These are phyloP conservation scores for Saccharomyces mikatae DNA, from an alignment of 805 yeast species.

Conservation along the genomic window DNA sequence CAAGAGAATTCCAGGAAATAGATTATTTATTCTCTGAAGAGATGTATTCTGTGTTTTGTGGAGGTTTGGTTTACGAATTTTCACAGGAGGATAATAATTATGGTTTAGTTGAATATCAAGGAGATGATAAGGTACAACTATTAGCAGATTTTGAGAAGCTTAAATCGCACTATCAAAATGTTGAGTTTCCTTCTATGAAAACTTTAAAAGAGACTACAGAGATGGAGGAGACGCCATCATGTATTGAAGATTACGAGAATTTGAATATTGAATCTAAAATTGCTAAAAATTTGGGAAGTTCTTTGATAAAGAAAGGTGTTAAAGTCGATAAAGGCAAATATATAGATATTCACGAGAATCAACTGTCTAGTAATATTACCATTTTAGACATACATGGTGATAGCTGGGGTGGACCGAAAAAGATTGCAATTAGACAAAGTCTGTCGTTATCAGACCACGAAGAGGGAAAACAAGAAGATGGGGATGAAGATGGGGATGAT, in stretches of 20 bases:
- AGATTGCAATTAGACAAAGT: slow-evolving; percentile 12
- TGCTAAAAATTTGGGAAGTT: slow-evolving; percentile 37
- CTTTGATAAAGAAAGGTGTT: slow-evolving; percentile 44
- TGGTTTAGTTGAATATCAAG: slow-evolving; percentile 56
- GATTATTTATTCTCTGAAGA: slow-evolving; percentile 56
- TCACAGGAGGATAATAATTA: slow-evolving; percentile 73
- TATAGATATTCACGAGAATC: slow-evolving; percentile 37
- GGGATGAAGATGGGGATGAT: background rate
- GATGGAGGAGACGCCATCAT: slow-evolving; percentile 24
- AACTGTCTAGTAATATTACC: slow-evolving; percentile 36
- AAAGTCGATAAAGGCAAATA: slow-evolving; percentile 41
- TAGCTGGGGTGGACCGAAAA: slow-evolving; percentile 14
- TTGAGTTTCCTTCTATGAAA: slow-evolving; percentile 26
- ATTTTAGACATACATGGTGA: slow-evolving; percentile 40
- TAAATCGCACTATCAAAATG: slow-evolving; percentile 36
- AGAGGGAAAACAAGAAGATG: background rate
- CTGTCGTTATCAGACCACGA: background rate
- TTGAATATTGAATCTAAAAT: slow-evolving; percentile 34
- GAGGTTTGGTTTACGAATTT: slow-evolving; percentile 78
- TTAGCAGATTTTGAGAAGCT: slow-evolving; percentile 44
- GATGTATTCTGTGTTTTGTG: slow-evolving; percentile 73
- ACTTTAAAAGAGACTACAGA: slow-evolving; percentile 2
- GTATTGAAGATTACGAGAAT: slow-evolving; percentile 37
- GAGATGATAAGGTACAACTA: slow-evolving; percentile 34
- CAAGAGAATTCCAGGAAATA: slow-evolving; percentile 74